phyloP scores from a whole-genome alignment of 352 stramenopile genomes.

The Pythium sukuiense region DNA sequence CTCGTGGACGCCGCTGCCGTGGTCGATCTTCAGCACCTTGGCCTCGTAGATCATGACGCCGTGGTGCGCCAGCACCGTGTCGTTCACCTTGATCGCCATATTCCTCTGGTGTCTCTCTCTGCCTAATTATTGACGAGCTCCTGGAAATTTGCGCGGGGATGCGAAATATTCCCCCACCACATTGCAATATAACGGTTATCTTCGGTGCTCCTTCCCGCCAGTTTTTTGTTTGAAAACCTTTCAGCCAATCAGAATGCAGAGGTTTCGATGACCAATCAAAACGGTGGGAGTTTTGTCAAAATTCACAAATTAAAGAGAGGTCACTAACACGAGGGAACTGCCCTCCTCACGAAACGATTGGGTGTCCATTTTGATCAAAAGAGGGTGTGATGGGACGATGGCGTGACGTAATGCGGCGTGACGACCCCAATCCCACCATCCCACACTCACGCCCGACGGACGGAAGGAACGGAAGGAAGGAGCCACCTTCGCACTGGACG shows the following conservation, averaged over 20 bases:
- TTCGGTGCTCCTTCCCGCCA: constrained; percentile 3
- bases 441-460: not conserved
- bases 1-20: constrained; percentile 51
- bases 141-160: constrained; percentile 1
- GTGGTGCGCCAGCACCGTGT: constrained; percentile 76
- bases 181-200: constrained; percentile 1
- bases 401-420: constrained; percentile 10
- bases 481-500: constrained; percentile 22
- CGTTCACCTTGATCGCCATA: constrained; percentile 69
- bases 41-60: constrained; percentile 86
- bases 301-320: not conserved
- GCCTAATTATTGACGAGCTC: not conserved
- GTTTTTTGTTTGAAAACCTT: constrained; percentile 10
- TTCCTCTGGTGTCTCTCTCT: not conserved
- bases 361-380: constrained; percentile 6
- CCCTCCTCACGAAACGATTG: not conserved
- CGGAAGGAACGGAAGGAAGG: constrained; percentile 19
- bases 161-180: not conserved
- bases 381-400: constrained; percentile 1
- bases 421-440: constrained; percentile 2
- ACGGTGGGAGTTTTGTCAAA: not conserved
- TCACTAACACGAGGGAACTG: not conserved
- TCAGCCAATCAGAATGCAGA: constrained; percentile 5
- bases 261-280: not conserved
- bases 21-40: constrained; percentile 83